Conservation (phyloP, 1,284 basidiomycete species). For the Vanrija sp. region DNA sequence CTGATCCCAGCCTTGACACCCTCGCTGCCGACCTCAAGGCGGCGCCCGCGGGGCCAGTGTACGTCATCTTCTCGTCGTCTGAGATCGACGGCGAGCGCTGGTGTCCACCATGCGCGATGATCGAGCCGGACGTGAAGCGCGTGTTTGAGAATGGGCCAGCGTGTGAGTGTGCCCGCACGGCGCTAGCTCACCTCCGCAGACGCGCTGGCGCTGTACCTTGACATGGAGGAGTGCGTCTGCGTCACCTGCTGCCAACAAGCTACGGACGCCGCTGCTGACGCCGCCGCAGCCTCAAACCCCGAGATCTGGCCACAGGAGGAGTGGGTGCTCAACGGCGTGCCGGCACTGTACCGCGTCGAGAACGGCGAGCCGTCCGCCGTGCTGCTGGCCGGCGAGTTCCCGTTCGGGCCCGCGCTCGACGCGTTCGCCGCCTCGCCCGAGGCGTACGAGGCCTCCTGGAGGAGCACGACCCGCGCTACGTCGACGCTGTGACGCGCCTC, state of each 20-base stretch:
- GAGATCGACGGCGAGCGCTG: slow-evolving; percentile 3
- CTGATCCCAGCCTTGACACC: neutral
- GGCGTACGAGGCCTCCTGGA: neutral
- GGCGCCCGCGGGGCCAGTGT: neutral
- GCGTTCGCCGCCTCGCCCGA: slow-evolving; percentile 57
- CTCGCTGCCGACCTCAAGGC: slow-evolving; percentile 4
- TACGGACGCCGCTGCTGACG: neutral
- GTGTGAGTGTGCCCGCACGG: neutral
- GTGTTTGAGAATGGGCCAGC: neutral
- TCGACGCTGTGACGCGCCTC: neutral
- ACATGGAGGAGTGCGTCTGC: neutral
- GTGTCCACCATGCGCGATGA: neutral
- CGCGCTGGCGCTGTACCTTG: neutral
- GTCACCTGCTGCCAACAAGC: neutral
- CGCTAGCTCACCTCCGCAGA: neutral
- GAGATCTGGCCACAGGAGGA: neutral
- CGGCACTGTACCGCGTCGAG: neutral
- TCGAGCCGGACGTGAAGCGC: slow-evolving; percentile 1
- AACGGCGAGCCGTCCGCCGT: neutral
- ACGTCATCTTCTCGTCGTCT: slow-evolving; percentile 2
- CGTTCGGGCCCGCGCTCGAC: slow-evolving; percentile 34
- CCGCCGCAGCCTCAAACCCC: neutral
- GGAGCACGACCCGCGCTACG: slow-evolving; percentile 1
- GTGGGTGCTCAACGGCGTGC: slow-evolving; percentile 1
- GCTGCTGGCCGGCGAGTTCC: neutral